Evolutionary conservation across 441 rosid genomes (phyloP).

Genomic region (Aquilaria agallochum): DNA sequence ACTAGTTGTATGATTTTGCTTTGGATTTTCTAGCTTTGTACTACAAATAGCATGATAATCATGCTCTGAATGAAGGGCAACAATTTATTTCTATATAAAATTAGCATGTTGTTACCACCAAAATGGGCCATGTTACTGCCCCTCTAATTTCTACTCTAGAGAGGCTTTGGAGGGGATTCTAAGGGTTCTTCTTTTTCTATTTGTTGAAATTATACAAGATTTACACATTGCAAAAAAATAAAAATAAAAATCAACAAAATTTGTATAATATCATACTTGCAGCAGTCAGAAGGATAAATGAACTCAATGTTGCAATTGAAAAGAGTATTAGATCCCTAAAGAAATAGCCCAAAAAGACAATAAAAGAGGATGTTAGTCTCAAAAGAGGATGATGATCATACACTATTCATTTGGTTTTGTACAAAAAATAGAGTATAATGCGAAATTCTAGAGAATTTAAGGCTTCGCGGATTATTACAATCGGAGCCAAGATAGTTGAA

Average conservation of each 20-base stretch:
- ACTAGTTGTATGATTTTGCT: slow-evolving; percentile 36
- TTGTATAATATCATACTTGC: neutral
- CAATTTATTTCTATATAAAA: slow-evolving; percentile 74
- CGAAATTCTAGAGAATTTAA: too few species aligned
- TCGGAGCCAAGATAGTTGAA: slow-evolving; percentile 24
- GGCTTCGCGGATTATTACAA: slow-evolving; percentile 40
- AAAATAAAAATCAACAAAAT: neutral
- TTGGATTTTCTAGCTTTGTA: slow-evolving; percentile 26
- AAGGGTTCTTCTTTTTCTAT: slow-evolving; percentile 73
- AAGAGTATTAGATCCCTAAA: slow-evolving; percentile 61
- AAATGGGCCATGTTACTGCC: slow-evolving; percentile 84
- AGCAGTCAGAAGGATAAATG: neutral
- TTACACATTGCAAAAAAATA: slow-evolving; percentile 2
- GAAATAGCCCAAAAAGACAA: slow-evolving; percentile 94
- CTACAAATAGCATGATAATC: slow-evolving; percentile 58
- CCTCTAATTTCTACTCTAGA: slow-evolving; percentile 62
- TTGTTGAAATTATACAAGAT: slow-evolving; percentile 53
- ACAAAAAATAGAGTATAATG: too few species aligned
- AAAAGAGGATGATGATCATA: too few species aligned
- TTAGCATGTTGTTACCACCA: slow-evolving; percentile 84
- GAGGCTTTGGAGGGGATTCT: slow-evolving; percentile 84
- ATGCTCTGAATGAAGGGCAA: slow-evolving; percentile 73
- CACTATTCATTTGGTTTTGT: too few species aligned
- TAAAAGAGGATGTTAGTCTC: slow-evolving; percentile 95
- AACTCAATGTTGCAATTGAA: too few species aligned